Conservation (phyloP, 2,329 filamentous ascomycete species). For the Dothistroma septosporum region DNA sequence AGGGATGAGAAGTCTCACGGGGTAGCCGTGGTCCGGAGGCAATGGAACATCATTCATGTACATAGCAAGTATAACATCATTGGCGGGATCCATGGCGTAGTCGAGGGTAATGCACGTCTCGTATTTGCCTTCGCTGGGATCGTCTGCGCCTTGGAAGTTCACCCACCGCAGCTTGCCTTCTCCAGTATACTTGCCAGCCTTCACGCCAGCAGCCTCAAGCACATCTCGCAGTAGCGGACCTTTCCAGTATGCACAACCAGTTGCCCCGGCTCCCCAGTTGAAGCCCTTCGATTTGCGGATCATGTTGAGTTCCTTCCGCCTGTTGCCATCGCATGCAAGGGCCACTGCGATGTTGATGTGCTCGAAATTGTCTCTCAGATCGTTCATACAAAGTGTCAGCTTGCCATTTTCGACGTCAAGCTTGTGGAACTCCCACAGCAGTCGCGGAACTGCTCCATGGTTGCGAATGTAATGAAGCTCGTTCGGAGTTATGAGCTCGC, state of each 20-base stretch:
- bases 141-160: slow-evolving; percentile 50
- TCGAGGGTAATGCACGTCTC: slow-evolving; percentile 47
- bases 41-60: slow-evolving; percentile 42
- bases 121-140: slow-evolving; percentile 47
- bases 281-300: slow-evolving; percentile 49
- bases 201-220: slow-evolving; percentile 41
- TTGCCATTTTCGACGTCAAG: slow-evolving; percentile 46
- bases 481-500: slow-evolving; percentile 50
- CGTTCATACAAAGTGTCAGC: slow-evolving; percentile 43
- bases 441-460: slow-evolving; percentile 50
- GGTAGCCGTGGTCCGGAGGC: slow-evolving; percentile 44
- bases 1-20: slow-evolving; percentile 41
- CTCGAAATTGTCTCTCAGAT: slow-evolving; percentile 42
- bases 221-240: slow-evolving; percentile 47
- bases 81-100: slow-evolving; percentile 46
- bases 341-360: slow-evolving; percentile 48
- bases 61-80: slow-evolving; percentile 55
- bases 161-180: slow-evolving; percentile 39
- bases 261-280: slow-evolving; percentile 45
- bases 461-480: slow-evolving; percentile 52
- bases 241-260: slow-evolving; percentile 51
- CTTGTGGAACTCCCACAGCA: slow-evolving; percentile 49
- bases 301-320: slow-evolving; percentile 52
- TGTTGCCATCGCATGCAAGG: slow-evolving; percentile 49
- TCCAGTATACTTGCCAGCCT: slow-evolving; percentile 18